phyloP scores from a whole-genome alignment of 768 basidiomycete species.

The Macrocybe gigantea region DNA sequence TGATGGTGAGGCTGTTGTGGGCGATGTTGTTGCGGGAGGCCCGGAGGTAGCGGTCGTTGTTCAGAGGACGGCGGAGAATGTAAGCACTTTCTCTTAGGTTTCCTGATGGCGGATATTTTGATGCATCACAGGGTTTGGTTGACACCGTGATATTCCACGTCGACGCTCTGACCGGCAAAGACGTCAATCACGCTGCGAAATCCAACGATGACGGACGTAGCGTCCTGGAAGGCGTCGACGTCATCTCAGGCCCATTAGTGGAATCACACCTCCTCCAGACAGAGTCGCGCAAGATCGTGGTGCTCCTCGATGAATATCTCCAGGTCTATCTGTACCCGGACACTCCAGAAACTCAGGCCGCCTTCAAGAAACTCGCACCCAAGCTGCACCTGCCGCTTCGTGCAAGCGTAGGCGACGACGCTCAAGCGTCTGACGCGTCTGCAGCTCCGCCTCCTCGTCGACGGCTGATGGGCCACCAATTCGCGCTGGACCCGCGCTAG shows the following conservation, averaged over 20 bases:
- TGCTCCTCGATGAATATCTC: slow-evolving; percentile 70
- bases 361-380: slow-evolving; percentile 38
- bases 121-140: slow-evolving; percentile 38
- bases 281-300: slow-evolving; percentile 35
- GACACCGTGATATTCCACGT: slow-evolving; percentile 77
- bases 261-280: slow-evolving; percentile 43
- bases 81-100: slow-evolving; percentile 24
- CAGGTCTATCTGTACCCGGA: slow-evolving; percentile 72
- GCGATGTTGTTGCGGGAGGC: slow-evolving; percentile 16
- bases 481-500: slow-evolving; percentile 28
- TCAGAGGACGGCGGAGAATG: slow-evolving; percentile 58
- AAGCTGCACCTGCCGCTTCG: slow-evolving; percentile 53
- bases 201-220: slow-evolving; percentile 19
- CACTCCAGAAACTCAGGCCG: slow-evolving; percentile 33
- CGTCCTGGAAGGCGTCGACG: slow-evolving; percentile 52
- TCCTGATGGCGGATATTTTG: slow-evolving; percentile 3
- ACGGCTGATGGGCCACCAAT: slow-evolving; percentile 25
- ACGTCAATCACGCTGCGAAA: slow-evolving; percentile 16
- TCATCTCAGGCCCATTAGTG: slow-evolving; percentile 52
- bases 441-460: slow-evolving; percentile 33
- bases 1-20: neutral
- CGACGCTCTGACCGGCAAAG: slow-evolving; percentile 75
- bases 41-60: slow-evolving; percentile 61
- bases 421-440: slow-evolving; percentile 49
- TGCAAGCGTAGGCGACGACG: slow-evolving; percentile 39